Base-by-base conservation (phyloP, 2,329 filamentous ascomycete species). In the Didymella arachidicola region DNA sequence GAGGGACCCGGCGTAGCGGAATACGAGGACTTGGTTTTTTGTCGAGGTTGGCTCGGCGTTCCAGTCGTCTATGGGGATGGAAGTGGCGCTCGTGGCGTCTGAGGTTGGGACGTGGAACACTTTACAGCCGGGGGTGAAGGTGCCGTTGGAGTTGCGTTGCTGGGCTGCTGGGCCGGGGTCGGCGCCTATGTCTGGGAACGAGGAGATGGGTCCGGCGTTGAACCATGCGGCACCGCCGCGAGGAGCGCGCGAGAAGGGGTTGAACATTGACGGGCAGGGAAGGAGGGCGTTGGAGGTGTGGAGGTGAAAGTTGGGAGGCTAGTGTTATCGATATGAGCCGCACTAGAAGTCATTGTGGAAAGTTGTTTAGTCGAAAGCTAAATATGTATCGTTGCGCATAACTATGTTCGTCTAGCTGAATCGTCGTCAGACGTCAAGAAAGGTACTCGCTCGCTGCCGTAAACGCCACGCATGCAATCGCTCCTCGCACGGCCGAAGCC, bases 1-100 rank as follows among this genome's bases (percentile, higher is more conserved):
- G n/a, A 90, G 80, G 59, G 84, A 86, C 3, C 84, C 85, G 50
- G 81, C 83, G 66, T 88, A 88, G 63, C 82, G 81, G 61, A 90
- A 91, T 0, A 91, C 81, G 18, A 91, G 79, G 0, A 90, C 85
- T 67, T 90, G 87, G 54, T 89, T 81, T 79, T 80, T 69, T 3
- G 66, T 41, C 38, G 66, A 56, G 1, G 51, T 52, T 34, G 62
- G 60, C 0, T 63, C 50, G 10, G 70, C 70, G 47, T 63, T 69
- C 70, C 70, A 72, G 4, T 72, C 69, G 34, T 71, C 69, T 14
- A 72, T 67, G 10, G 61, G 57, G 2, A 71, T 52, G 22, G 66
- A 60, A 0, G 44, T 52, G 0, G 65, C 65, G 26, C 47, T 52
- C 2, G 64, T 61, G 27, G 66, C 68, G 38, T 72, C 68, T 2